These are phyloP conservation scores for Flaveria brownii DNA, from an alignment of 129 eudicot species.

Conservation along the genomic window DNA sequence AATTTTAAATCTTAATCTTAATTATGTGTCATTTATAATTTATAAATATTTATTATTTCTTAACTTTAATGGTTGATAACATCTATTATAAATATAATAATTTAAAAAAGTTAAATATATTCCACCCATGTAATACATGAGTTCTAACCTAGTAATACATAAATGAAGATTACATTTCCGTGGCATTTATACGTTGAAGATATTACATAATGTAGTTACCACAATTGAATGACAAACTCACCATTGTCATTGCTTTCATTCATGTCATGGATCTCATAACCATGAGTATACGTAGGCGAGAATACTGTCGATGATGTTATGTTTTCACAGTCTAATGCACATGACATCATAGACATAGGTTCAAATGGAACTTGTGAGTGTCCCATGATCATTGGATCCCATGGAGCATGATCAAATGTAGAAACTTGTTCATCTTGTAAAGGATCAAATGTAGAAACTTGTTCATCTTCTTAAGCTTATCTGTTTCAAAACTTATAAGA, in stretches of 20 bases:
- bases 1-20: no score
- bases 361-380: constrained; percentile 28
- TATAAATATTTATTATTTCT: no score
- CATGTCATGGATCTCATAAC: constrained; percentile 27
- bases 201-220: not conserved
- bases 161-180: not conserved
- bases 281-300: constrained; percentile 42
- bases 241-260: constrained; percentile 18
- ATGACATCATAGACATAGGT: constrained; percentile 38
- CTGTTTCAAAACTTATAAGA: constrained; percentile 5
- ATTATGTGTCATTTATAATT: no score
- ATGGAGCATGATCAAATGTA: not conserved
- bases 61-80: no score
- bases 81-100: no score
- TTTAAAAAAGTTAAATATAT: no score
- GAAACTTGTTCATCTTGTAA: constrained; percentile 4
- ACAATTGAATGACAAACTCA: constrained; percentile 25
- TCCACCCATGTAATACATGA: no score
- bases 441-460: not conserved
- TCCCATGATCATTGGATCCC: constrained; percentile 2
- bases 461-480: not conserved
- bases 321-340: constrained; percentile 38
- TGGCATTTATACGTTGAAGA: not conserved
- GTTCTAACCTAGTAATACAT: no score
- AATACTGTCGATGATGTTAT: constrained; percentile 43